phyloP scores from a whole-genome alignment of 495 filamentous ascomycete genomes.

The Neurospora africana region DNA sequence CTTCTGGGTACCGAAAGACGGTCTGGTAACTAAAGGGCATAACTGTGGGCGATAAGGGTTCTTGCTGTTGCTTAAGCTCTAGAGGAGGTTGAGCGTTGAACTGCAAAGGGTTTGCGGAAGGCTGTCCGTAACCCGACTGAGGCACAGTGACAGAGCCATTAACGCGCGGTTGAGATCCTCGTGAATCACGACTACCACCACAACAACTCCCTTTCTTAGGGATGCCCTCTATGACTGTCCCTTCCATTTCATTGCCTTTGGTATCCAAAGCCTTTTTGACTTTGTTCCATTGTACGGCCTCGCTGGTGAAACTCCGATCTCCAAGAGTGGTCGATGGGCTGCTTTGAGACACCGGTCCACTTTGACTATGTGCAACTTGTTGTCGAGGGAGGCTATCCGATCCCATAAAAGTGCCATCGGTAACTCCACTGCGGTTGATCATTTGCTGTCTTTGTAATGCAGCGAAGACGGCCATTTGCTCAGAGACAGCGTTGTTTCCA shows the following conservation, averaged over 20 bases:
- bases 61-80: slow-evolving; percentile 8
- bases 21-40: slow-evolving; percentile 9
- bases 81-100: slow-evolving; percentile 6
- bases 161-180: not conserved
- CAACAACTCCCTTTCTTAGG: slow-evolving; percentile 1
- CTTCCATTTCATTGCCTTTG: not conserved
- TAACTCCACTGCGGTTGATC: not conserved
- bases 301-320: not conserved
- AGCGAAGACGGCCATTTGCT: not conserved
- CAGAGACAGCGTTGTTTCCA: slow-evolving; percentile 7
- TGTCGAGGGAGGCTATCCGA: not conserved
- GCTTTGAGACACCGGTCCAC: not conserved
- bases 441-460: not conserved
- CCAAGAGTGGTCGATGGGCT: not conserved
- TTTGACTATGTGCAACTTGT: not conserved
- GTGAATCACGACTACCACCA: not conserved
- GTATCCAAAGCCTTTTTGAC: not conserved
- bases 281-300: not conserved
- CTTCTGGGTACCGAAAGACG: slow-evolving; percentile 28
- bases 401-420: not conserved
- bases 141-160: slow-evolving; percentile 4
- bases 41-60: not conserved
- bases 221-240: not conserved
- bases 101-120: slow-evolving; percentile 7
- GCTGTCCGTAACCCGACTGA: slow-evolving; percentile 4